Base-by-base conservation (phyloP, 73 alveolate genomes). In the Durusdinium trenchii region DNA sequence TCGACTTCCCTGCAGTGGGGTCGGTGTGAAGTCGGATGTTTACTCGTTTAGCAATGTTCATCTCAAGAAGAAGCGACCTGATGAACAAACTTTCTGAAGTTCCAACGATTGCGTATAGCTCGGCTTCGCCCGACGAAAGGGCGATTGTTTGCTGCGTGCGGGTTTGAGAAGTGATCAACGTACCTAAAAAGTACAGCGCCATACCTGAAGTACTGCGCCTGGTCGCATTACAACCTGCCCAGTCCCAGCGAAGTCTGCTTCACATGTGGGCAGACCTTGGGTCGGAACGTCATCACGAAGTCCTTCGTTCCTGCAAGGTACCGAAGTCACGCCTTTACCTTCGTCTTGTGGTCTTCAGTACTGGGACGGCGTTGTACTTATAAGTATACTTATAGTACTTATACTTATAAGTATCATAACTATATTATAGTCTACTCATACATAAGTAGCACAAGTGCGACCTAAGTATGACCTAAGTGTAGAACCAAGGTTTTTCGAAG, bases 41-140 rank as follows among this genome's bases (percentile, higher is more conserved):
- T 23, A 79, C 43, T 5, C 18, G 12, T 32, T 43, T 14, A 9
- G 90, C 12, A 30, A 79, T 18, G n/a, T 79, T 4, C 28, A 23
- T 23, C 45, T 79, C 90, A 10, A 79, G 38, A 23, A 79, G 67
- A 40, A 79, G 90, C 1, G 90, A 79, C n/a, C 54, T 2, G 23
- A 79, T 30, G 90, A 79, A 79, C 9, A 79, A 30, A 36, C 90
- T 18, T 79, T 79, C 90, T 42, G 90, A 79, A 43, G 43, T n/a
- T 43, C 90, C 90, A 42, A 79, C 90, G 57, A 79, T 79, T 6
- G 62, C 54, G 90, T 79, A 79, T 26, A 79, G 90, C 42, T 79
- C 90, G 12, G 90, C 90, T 47, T 79, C 90, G 35, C 90, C 90
- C 12, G 45, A 20, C 14, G 90, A 79, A 79, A 46, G 51, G 0